Evolutionary conservation across 192 early-diverging fungal genomes (phyloP).

Genomic region (Coemansia interrupta): DNA sequence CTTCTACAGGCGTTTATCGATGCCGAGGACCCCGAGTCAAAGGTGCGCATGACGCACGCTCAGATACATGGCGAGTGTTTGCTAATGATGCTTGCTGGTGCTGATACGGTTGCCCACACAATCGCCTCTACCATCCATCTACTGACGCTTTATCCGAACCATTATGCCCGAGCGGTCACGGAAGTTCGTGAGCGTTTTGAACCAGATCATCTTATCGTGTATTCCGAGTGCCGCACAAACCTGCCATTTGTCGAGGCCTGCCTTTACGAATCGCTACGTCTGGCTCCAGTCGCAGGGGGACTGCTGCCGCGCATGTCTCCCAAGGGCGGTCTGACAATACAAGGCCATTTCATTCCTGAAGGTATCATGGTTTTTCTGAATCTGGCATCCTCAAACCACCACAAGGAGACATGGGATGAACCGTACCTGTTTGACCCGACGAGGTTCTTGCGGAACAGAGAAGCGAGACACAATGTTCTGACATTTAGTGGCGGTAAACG

Average conservation of each 20-base stretch:
- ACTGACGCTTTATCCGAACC: conserved; percentile 28
- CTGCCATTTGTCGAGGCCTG: conserved; percentile 46
- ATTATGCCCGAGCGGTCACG: conserved; percentile 14
- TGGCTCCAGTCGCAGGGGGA: conserved; percentile 31
- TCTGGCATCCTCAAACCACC: conserved; percentile 31
- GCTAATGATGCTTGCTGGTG: conserved; percentile 42
- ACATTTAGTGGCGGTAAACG: conserved; percentile 36
- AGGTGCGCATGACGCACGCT: conserved; percentile 34
- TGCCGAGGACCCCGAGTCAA: conserved; percentile 44
- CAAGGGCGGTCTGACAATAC: conserved; percentile 22
- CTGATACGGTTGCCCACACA: conserved; percentile 33
- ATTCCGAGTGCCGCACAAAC: conserved; percentile 20
- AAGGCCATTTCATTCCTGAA: conserved; percentile 37
- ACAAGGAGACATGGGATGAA: conserved; percentile 19
- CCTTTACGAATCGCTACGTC: conserved; percentile 37
- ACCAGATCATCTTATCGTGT: conserved; percentile 12
- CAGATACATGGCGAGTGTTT: conserved; percentile 45
- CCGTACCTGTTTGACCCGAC: conserved; percentile 28
- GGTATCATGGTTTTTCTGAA: conserved; percentile 25
- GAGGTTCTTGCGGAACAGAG: conserved; percentile 26
- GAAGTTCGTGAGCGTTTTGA: conserved; percentile 24
- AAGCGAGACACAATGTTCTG: conserved; percentile 28
- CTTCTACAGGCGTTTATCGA: conserved; percentile 51
- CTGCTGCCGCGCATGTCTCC: conserved; percentile 30
- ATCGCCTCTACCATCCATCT: conserved; percentile 33